A percentile compares a stretch with the other conserved stretches of the same genome.
Evolutionary conservation across 805 yeast species (phyloP).

Genomic region (Lipomyces kockii): DNA sequence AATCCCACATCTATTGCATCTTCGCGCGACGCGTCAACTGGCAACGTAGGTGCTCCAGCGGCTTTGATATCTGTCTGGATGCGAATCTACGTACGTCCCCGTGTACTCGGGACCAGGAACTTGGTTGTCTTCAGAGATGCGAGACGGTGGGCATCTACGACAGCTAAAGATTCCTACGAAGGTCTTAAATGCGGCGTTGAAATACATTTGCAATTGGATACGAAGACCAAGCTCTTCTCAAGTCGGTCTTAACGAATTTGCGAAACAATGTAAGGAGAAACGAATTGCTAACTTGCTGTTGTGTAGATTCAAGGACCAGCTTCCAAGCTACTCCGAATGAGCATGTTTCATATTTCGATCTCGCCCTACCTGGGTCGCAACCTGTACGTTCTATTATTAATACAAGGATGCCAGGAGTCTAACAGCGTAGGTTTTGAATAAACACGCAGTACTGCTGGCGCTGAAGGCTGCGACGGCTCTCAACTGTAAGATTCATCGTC

Average conservation of each 20-base stretch:
- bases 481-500: constrained; percentile 58
- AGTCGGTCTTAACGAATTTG: constrained; percentile 29
- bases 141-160: constrained; percentile 12
- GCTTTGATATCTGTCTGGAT: neutral
- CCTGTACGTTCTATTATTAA: constrained; percentile 51
- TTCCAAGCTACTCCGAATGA: constrained; percentile 64
- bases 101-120: neutral
- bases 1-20: too few species aligned
- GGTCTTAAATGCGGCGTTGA: constrained; percentile 83
- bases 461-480: constrained; percentile 74
- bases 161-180: constrained; percentile 3
- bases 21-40: too few species aligned
- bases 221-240: constrained; percentile 78
- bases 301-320: constrained; percentile 47
- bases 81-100: neutral
- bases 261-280: neutral
- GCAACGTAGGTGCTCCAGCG: neutral
- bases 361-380: constrained; percentile 90
- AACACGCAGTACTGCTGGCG: constrained; percentile 72
- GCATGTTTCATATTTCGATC: constrained; percentile 76
- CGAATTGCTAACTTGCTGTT: constrained; percentile 15
- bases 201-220: constrained; percentile 86
- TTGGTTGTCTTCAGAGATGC: neutral
- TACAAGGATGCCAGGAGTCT: neutral
- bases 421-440: constrained; percentile 56